phyloP scores from a whole-genome alignment of 1,284 basidiomycete genomes.

The Serendipita sp. region DNA sequence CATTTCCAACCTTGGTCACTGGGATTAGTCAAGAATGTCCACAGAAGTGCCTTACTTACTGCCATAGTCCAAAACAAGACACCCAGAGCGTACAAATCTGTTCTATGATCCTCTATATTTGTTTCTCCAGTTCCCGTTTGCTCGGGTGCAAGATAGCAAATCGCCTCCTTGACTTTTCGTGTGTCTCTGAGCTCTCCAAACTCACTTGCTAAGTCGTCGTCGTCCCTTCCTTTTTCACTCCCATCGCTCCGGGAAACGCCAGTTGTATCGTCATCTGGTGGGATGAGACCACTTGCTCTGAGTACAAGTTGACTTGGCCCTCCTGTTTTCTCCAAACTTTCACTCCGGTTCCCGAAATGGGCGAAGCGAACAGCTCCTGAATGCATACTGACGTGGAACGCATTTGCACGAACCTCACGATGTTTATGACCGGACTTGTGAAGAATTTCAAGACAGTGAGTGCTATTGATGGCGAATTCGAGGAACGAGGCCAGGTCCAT shows the following conservation, averaged over 20 bases:
- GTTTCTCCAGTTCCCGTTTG: conserved; percentile 59
- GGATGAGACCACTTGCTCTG: conserved; percentile 21
- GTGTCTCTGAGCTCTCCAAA: conserved; percentile 28
- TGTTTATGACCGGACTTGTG: conserved; percentile 52
- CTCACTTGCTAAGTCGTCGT: not conserved
- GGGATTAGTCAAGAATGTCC: conserved; percentile 35
- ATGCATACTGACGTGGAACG: conserved; percentile 55
- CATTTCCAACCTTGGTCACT: conserved; percentile 48
- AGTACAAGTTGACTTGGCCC: conserved; percentile 53
- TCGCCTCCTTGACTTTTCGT: conserved; percentile 52
- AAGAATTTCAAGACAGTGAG: conserved; percentile 49
- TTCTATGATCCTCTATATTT: conserved; percentile 51
- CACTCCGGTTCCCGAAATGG: conserved; percentile 61
- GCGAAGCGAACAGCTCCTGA: conserved; percentile 52
- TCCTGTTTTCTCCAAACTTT: conserved; percentile 53
- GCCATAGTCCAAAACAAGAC: conserved; percentile 21
- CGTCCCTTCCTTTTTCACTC: not conserved
- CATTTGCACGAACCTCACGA: conserved; percentile 60
- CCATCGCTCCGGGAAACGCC: not conserved
- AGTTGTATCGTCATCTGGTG: not conserved
- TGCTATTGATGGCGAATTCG: conserved; percentile 59
- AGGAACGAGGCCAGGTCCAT: conserved; percentile 59
- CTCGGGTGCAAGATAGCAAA: conserved; percentile 59
- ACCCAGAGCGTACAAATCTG: conserved; percentile 56
- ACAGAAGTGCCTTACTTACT: conserved; percentile 3